Percentiles rank a stretch among this genome's conserved stretches.
These are phyloP conservation scores for Arctium minus DNA, from an alignment of 129 eudicot genomes.

Conservation along the genomic window DNA sequence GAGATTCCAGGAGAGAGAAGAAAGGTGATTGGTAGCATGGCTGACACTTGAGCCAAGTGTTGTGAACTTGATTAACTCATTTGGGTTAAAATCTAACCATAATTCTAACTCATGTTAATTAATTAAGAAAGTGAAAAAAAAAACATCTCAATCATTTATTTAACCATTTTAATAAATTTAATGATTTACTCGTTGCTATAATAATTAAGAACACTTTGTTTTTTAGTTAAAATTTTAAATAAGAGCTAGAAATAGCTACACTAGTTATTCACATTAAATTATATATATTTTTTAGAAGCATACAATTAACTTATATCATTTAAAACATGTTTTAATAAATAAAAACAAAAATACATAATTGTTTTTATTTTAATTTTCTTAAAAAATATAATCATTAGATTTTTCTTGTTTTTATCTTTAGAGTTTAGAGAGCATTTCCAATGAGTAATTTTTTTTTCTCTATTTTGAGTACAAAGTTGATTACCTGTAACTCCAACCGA, in stretches of 20 bases:
- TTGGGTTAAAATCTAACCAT: conserved; percentile 25
- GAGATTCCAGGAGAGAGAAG: conserved; percentile 29
- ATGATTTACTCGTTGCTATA: neutral
- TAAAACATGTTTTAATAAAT: too few species aligned
- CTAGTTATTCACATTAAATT: neutral
- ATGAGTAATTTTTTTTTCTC: too few species aligned
- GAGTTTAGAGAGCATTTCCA: too few species aligned
- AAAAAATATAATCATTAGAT: too few species aligned
- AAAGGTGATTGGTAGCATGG: conserved; percentile 43
- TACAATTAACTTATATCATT: too few species aligned
- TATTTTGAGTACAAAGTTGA: too few species aligned
- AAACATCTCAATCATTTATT: too few species aligned
- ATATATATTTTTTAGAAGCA: neutral
- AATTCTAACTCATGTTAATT: conserved; percentile 8
- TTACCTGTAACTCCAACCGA: too few species aligned
- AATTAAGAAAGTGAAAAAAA: neutral
- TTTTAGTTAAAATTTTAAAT: neutral
- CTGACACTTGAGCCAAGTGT: conserved; percentile 52
- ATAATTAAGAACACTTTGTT: neutral
- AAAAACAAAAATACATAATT: too few species aligned
- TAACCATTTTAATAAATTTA: neutral
- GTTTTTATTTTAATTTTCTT: too few species aligned
- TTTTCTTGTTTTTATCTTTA: too few species aligned
- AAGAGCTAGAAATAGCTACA: neutral
- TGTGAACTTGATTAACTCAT: conserved; percentile 23